These are phyloP conservation scores for Alternaria brassicae DNA, from an alignment of 2,329 filamentous ascomycete genomes.

Conservation along the genomic window DNA sequence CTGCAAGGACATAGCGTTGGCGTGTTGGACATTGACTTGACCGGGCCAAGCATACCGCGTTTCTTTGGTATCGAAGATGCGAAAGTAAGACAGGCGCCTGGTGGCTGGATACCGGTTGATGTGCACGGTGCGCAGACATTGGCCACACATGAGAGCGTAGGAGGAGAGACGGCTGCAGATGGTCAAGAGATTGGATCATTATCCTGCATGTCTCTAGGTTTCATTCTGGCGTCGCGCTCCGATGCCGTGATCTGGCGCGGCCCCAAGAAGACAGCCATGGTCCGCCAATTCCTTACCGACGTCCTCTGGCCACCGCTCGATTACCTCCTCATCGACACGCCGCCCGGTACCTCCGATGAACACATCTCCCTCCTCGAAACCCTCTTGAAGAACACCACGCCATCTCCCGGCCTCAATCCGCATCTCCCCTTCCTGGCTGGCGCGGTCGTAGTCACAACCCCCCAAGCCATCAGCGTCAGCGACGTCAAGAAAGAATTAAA, in stretches of 20 bases:
- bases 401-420: slow-evolving; percentile 17
- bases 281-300: slow-evolving; percentile 91
- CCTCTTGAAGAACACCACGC: slow-evolving; percentile 60
- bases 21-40: slow-evolving; percentile 94
- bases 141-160: slow-evolving; percentile 15
- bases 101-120: slow-evolving; percentile 88
- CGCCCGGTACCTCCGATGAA: slow-evolving; percentile 94
- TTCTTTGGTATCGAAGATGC: slow-evolving; percentile 89
- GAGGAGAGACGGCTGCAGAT: neutral
- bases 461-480: slow-evolving; percentile 89
- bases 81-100: slow-evolving; percentile 89
- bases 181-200: slow-evolving; percentile 64
- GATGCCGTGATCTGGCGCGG: slow-evolving; percentile 98
- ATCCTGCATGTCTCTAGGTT: slow-evolving; percentile 90
- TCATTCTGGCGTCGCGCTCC: slow-evolving; percentile 80
- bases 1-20: slow-evolving; percentile 88
- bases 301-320: slow-evolving; percentile 88
- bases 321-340: slow-evolving; percentile 93
- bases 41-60: slow-evolving; percentile 93
- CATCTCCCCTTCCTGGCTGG: slow-evolving; percentile 65
- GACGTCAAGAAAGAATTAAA: slow-evolving; percentile 96
- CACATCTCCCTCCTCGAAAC: slow-evolving; percentile 93
- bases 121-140: slow-evolving; percentile 69
- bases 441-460: slow-evolving; percentile 94
- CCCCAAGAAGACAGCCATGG: slow-evolving; percentile 99